Percentiles rank a stretch among this genome's conserved stretches.
Conservation (phyloP, 176 grass and related monocot genomes). For the Phyllostachys edulis region DNA sequence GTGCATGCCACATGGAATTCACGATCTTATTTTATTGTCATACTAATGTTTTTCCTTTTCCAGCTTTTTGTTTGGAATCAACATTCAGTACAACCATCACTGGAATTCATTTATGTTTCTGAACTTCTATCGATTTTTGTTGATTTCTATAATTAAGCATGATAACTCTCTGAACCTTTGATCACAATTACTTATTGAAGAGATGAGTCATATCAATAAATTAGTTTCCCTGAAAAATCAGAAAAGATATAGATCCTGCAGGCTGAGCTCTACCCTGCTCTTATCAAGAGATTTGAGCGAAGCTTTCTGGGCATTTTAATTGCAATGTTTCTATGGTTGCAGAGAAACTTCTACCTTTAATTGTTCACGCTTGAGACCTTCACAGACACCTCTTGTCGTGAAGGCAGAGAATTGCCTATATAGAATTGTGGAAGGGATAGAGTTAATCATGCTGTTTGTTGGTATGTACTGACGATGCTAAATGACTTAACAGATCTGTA, state of each 20-base stretch:
- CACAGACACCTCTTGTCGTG: not conserved
- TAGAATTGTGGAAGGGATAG: not conserved
- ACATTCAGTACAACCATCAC: constrained; percentile 76
- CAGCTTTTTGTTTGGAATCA: constrained; percentile 98
- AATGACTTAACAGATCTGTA: constrained; percentile 63
- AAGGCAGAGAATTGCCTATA: not conserved
- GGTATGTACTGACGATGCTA: not conserved
- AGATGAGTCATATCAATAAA: not conserved
- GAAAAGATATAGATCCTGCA: not conserved
- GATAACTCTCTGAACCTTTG: not conserved
- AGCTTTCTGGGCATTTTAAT: not conserved
- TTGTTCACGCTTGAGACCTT: not conserved
- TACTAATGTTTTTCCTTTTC: not conserved
- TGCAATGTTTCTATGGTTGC: not conserved
- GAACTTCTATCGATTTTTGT: not conserved
- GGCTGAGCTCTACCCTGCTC: not conserved
- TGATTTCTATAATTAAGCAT: not conserved
- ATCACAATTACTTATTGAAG: not conserved
- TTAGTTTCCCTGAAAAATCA: not conserved
- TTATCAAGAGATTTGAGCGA: not conserved
- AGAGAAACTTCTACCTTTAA: not conserved
- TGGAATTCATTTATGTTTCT: constrained; percentile 48
- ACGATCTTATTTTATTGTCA: not conserved
- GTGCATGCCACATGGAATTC: constrained; percentile 5
- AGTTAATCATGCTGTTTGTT: not conserved